Percentiles rank a stretch among this genome's conserved stretches.
phyloP scores from a whole-genome alignment of 768 basidiomycete species.

The Naganishia vaughanmartiniae region DNA sequence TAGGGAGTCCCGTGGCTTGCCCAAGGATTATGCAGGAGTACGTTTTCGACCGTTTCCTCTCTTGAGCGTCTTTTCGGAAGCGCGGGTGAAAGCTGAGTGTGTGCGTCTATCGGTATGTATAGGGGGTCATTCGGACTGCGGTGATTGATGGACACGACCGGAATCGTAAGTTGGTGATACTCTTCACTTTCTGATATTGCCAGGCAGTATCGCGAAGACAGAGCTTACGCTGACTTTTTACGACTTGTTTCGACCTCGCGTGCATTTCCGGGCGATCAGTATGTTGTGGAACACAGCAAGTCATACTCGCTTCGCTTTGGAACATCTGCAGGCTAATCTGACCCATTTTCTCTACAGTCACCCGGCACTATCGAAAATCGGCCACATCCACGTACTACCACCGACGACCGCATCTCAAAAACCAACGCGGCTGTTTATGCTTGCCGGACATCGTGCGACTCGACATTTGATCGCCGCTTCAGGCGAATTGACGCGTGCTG shows the following conservation, averaged over 20 bases:
- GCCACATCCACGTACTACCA: slow-evolving; percentile 78
- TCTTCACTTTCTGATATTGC: too few relatives aligned
- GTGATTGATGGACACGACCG: slow-evolving; percentile 78
- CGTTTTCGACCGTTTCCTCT: slow-evolving; percentile 25
- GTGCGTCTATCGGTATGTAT: not conserved
- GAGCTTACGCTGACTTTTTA: too few relatives aligned
- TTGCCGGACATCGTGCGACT: slow-evolving; percentile 74
- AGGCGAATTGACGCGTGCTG: slow-evolving; percentile 59
- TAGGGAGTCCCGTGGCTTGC: slow-evolving; percentile 44
- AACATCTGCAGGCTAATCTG: not conserved
- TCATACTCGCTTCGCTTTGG: not conserved
- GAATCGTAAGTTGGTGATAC: slow-evolving; percentile 61
- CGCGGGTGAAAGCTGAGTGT: not conserved
- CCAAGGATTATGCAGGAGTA: slow-evolving; percentile 50
- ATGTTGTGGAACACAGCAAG: slow-evolving; percentile 45
- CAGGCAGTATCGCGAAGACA: too few relatives aligned
- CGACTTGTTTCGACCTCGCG: too few relatives aligned
- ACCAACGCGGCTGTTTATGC: slow-evolving; percentile 75
- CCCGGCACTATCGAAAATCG: slow-evolving; percentile 59
- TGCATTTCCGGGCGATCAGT: slow-evolving; percentile 28
- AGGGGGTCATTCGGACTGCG: slow-evolving; percentile 67
- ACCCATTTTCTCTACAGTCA: not conserved
- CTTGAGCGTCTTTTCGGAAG: not conserved
- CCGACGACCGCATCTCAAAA: slow-evolving; percentile 66
- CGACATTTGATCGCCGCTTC: slow-evolving; percentile 64